These are phyloP conservation scores for Stropharia rugosoannulata DNA, from an alignment of 768 basidiomycete species.

Conservation along the genomic window DNA sequence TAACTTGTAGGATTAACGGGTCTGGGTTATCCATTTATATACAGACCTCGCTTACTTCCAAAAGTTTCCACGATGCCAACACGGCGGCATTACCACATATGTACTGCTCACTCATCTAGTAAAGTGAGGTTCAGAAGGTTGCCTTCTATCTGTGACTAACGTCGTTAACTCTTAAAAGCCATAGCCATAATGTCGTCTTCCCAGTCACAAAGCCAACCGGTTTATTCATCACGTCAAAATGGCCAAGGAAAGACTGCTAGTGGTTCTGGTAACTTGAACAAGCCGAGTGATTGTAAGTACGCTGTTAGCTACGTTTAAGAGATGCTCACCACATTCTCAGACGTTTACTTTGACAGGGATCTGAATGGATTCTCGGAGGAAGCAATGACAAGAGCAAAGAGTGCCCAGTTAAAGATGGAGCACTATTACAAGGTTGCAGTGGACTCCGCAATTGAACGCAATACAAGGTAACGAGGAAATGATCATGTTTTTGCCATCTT, in stretches of 20 bases:
- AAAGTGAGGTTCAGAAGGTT: background rate
- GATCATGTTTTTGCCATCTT: background rate
- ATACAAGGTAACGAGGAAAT: conserved; percentile 62
- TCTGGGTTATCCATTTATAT: too few species aligned
- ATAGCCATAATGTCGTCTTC: conserved; percentile 5
- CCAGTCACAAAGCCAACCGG: conserved; percentile 6
- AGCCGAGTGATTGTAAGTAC: conserved; percentile 34
- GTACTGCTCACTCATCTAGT: background rate
- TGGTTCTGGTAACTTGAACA: conserved; percentile 12
- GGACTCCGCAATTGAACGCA: conserved; percentile 92
- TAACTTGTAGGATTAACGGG: too few species aligned
- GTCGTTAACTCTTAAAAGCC: background rate
- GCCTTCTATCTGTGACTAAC: background rate
- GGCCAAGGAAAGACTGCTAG: conserved; percentile 10
- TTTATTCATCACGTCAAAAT: conserved; percentile 12
- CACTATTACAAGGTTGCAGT: conserved; percentile 97
- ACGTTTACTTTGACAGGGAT: conserved; percentile 91
- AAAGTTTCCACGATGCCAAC: too few species aligned
- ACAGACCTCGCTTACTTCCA: too few species aligned
- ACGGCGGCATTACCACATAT: background rate
- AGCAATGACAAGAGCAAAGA: conserved; percentile 80
- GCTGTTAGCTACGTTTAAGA: background rate
- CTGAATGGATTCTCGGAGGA: conserved; percentile 76
- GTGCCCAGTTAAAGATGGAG: conserved; percentile 93
- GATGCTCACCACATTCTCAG: conserved; percentile 26